Evolutionary conservation across 192 early-diverging fungal genomes (phyloP).

Genomic region (Podila minutissima): DNA sequence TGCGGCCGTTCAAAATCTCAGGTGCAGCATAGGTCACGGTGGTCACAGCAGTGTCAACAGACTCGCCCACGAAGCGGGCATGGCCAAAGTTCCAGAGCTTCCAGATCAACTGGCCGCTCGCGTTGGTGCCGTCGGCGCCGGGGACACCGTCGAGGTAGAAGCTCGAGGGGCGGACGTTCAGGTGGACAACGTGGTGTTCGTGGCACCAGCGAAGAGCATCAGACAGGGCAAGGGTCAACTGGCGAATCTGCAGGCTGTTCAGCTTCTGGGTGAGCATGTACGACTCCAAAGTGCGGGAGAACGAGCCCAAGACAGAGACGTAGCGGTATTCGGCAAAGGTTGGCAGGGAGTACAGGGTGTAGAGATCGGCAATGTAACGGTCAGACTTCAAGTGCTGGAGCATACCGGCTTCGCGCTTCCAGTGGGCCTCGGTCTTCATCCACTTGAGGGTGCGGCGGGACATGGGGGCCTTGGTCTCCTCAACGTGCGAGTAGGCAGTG

Average conservation of each 20-base stretch:
- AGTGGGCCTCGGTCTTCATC: slow-evolving; percentile 53
- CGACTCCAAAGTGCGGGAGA: slow-evolving; percentile 42
- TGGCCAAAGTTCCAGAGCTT: slow-evolving; percentile 56
- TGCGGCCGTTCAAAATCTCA: slow-evolving; percentile 49
- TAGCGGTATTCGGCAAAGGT: slow-evolving; percentile 50
- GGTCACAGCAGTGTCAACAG: slow-evolving; percentile 43
- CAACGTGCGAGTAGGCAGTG: slow-evolving; percentile 41
- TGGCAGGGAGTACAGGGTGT: slow-evolving; percentile 47
- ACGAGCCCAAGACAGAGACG: slow-evolving; percentile 41
- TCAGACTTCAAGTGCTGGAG: slow-evolving; percentile 52
- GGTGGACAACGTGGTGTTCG: slow-evolving; percentile 51
- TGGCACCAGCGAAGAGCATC: slow-evolving; percentile 53
- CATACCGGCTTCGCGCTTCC: slow-evolving; percentile 55
- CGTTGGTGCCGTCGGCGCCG: slow-evolving; percentile 20
- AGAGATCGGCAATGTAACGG: slow-evolving; percentile 43
- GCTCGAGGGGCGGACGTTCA: slow-evolving; percentile 48
- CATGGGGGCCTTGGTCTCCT: slow-evolving; percentile 35
- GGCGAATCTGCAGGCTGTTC: slow-evolving; percentile 29
- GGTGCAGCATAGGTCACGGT: slow-evolving; percentile 51
- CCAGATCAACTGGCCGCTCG: slow-evolving; percentile 41
- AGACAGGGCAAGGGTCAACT: slow-evolving; percentile 38
- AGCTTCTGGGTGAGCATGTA: slow-evolving; percentile 37
- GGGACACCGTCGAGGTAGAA: slow-evolving; percentile 49
- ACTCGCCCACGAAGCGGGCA: slow-evolving; percentile 49
- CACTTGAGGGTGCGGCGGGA: slow-evolving; percentile 47